Evolutionary conservation across 176 grass and related monocot genomes (phyloP).

Genomic region (Phoenix roebelenii): DNA sequence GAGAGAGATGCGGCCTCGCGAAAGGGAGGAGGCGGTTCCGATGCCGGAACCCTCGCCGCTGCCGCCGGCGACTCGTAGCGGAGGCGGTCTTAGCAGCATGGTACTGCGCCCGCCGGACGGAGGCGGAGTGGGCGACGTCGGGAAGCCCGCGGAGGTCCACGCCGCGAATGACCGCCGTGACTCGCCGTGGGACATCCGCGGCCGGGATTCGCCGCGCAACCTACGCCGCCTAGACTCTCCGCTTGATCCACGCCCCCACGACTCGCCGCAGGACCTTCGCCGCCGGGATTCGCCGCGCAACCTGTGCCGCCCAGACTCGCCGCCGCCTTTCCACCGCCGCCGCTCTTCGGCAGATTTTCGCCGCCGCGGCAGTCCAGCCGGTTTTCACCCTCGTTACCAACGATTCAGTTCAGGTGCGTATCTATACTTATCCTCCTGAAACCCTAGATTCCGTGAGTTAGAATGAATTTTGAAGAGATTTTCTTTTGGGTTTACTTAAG

Average conservation of each 20-base stretch:
- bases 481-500: background rate
- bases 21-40: background rate
- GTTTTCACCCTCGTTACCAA: slow-evolving; percentile 29
- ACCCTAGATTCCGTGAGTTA: background rate
- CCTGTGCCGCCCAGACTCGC: slow-evolving; percentile 11
- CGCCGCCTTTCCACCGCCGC: slow-evolving; percentile 17
- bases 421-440: slow-evolving; percentile 5
- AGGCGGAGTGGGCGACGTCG: background rate
- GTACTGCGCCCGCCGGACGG: slow-evolving; percentile 15
- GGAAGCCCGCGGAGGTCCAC: background rate
- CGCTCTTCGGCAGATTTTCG: background rate
- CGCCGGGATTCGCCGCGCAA: slow-evolving; percentile 16
- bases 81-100: slow-evolving; percentile 15
- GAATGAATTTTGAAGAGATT: background rate
- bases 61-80: background rate
- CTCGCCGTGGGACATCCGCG: too few relatives aligned
- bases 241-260: background rate
- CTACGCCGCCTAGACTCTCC: too few relatives aligned
- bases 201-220: too few relatives aligned
- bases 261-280: slow-evolving; percentile 16
- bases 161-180: too few relatives aligned
- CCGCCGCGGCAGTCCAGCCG: slow-evolving; percentile 29
- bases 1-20: slow-evolving; percentile 5
- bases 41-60: slow-evolving; percentile 1
- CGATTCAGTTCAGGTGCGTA: slow-evolving; percentile 42